Evolutionary conservation across 2,329 filamentous ascomycete species (phyloP).

Genomic region (Sporothrix inflata): DNA sequence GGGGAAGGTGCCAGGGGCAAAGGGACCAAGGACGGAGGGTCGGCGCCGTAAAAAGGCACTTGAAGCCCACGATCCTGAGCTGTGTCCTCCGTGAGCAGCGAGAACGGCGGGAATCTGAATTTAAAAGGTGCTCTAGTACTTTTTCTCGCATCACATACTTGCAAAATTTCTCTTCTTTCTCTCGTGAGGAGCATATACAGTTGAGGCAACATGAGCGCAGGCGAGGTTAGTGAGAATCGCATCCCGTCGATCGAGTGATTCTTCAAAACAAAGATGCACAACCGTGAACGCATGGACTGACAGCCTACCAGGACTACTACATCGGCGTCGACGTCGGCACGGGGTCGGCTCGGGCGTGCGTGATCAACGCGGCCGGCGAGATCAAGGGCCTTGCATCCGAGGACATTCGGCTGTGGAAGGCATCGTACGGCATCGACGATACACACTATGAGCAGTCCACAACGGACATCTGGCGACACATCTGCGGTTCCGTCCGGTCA

Average conservation of each 20-base stretch:
- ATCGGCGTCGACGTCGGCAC: slow-evolving; percentile 96
- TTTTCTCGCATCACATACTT: not conserved
- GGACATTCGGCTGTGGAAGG: slow-evolving; percentile 80
- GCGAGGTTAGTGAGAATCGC: not conserved
- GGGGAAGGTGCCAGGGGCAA: slow-evolving; percentile 15
- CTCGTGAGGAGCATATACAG: not conserved
- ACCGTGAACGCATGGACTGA: not conserved
- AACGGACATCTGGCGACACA: slow-evolving; percentile 93
- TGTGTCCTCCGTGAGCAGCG: not conserved
- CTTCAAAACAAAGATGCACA: not conserved
- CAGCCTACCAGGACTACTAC: slow-evolving; percentile 56
- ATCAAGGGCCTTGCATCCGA: slow-evolving; percentile 77
- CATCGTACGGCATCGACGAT: slow-evolving; percentile 64
- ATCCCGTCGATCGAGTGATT: not conserved
- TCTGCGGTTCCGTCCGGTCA: slow-evolving; percentile 83
- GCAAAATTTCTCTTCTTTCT: not conserved
- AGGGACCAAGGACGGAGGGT: not conserved
- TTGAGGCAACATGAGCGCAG: slow-evolving; percentile 1
- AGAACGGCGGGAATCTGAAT: not conserved
- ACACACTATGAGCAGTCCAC: slow-evolving; percentile 89
- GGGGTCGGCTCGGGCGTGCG: slow-evolving; percentile 90
- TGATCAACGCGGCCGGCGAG: slow-evolving; percentile 89
- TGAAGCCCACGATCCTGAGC: slow-evolving; percentile 8
- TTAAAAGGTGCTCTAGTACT: not conserved
- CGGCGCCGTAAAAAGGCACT: not conserved